Evolutionary conservation across 2,329 filamentous ascomycete genomes (phyloP), one percentile per base, ranked within the genome.

Genomic region (Biscogniauxia marginata): DNA sequence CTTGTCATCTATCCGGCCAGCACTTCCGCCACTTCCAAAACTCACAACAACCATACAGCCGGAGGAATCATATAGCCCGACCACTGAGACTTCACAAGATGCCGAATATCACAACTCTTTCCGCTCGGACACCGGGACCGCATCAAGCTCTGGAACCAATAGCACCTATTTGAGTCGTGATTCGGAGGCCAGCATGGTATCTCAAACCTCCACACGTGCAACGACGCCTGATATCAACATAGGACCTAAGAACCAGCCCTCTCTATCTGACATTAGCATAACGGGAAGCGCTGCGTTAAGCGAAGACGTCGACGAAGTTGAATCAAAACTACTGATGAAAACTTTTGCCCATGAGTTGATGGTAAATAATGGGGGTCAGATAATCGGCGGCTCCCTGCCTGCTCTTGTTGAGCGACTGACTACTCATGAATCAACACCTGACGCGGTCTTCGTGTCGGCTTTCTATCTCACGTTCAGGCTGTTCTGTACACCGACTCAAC

Each of bases 401-500:
- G 95, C 95, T 2, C 78, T 99, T 23, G 88, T 99, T n/a, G 95
- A 99, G 77, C 88, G 92, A 60, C 83, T 99, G 45, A 98, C 95
- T 0, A 91, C 90, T 0, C 92, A 96, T 70, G 91, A 97, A 71
- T 90, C 91, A 0, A 96, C 93, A 0, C 95, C 95, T 0, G 93
- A 98, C 70, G 86, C 90, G 18, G 85, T 90, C 68, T 98, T 98
- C 65, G 91, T 96, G 45, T 93, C 91, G 2, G 91, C 95, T 0
- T 98, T 99, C 70, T 98, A 96, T 70, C 86, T 98, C 23, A 99
- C 95, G 0, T 99, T 99, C 77, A 86, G 95, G 52, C 84, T 96
- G 9, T 99, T 99, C 70, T 92, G 91, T 60, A 89, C 89, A 0
- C 92, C 95, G 0, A 71, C 82, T 6, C 86, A 90, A 58, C 84